Conservation (phyloP, 2,329 filamentous ascomycete species). For the Endocalyx cinctus region DNA sequence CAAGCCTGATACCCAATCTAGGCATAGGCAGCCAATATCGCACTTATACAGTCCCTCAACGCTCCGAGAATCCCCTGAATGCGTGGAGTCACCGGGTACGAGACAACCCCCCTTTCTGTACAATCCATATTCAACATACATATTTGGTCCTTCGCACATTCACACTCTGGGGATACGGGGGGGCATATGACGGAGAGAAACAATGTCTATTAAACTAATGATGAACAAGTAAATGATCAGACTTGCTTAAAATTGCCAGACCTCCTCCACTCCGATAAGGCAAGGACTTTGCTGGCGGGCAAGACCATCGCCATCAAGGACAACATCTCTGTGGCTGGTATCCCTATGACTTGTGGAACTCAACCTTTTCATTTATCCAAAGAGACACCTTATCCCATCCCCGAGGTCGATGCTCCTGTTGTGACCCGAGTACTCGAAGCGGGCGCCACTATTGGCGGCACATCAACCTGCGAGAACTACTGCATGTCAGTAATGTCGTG, state of each 20-base stretch:
- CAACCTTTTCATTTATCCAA: conserved; percentile 25
- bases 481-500: conserved; percentile 31
- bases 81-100: conserved; percentile 31
- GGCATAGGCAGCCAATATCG: background rate
- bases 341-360: conserved; percentile 31
- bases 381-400: conserved; percentile 22
- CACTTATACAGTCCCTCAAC: no score
- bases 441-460: conserved; percentile 29
- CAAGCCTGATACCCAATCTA: background rate
- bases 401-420: conserved; percentile 31
- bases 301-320: conserved; percentile 31
- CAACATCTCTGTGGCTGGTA: conserved; percentile 29
- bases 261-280: no score
- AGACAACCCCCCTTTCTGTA: conserved; percentile 23
- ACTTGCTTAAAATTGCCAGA: no score
- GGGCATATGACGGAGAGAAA: no score
- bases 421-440: conserved; percentile 28
- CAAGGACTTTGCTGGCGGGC: conserved; percentile 23
- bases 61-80: background rate
- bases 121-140: conserved; percentile 12
- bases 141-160: conserved; percentile 6
- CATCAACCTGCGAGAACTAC: conserved; percentile 34
- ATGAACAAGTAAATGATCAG: no score
- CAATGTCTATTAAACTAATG: no score
- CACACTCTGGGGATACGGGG: no score